Evolutionary conservation across 805 yeast species (phyloP), one percentile per base, ranked within the genome.

Genomic region (Metschnikowia baotianmanensis): DNA sequence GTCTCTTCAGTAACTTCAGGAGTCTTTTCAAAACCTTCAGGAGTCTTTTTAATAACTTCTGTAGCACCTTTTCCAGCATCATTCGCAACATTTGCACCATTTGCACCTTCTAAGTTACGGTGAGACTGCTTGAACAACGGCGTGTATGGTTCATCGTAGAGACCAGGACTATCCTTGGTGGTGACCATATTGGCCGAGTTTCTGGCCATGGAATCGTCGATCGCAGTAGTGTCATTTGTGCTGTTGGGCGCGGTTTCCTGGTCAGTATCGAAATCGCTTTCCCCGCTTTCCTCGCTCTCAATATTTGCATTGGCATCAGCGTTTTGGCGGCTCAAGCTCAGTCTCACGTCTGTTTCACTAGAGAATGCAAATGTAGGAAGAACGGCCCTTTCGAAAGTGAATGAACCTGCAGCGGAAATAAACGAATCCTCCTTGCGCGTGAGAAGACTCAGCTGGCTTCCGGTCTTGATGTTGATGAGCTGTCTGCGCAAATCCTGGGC

Each of bases 401-500:
- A 25, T n/a, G 32, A 27, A 7, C 16, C 16, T 21, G 20, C 10
- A 8, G 39, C 43, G n/a, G 43, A 34, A 16, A 39, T 38, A 30
- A 34, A 39, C 6, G 52, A 48, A 17, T 44, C 52, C 22, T 38
- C 44, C 22, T 43, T 40, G 18, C 37, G 34, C 15, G 18, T 12
- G n/a, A 29, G 42, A 8, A 37, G 31, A 23, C 48, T 42, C 11
- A 29, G 27, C 24, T 39, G 36, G 29, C 50, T 51, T 16, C 50
- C 51, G 26, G 55, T 50, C 40, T 69, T 69, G 50, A 69, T 57
- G 16, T 48, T 47, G 22, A 61, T 62, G 32, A 69, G 55, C 45
- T 69, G 74, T 20, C 67, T 56, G 40, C 67, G 63, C 43, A 69
- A 58, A 40, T 67, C 73, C 31, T 48, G 43, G 27, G 67, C 71